Conservation (phyloP, 768 basidiomycete species). For the Exsudoporus frostii region DNA sequence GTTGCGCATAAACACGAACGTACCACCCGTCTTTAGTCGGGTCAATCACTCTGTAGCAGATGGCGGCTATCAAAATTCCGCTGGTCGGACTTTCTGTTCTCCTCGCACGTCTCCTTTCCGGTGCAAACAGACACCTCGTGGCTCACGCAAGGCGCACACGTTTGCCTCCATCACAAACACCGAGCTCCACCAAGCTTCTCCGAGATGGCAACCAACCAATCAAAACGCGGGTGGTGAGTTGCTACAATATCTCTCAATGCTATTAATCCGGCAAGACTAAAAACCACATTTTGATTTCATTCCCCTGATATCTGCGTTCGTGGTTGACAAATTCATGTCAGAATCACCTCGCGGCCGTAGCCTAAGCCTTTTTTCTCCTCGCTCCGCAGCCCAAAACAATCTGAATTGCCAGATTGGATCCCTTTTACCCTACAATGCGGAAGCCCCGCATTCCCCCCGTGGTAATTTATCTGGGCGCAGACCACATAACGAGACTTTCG, state of each 20-base stretch:
- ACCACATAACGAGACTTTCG: conserved; percentile 23
- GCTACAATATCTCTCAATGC: conserved; percentile 14
- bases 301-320: conserved; percentile 16
- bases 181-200: conserved; percentile 29
- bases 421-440: conserved; percentile 32
- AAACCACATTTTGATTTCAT: conserved; percentile 21
- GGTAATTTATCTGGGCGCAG: conserved; percentile 22
- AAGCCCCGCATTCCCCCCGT: conserved; percentile 29
- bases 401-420: conserved; percentile 17
- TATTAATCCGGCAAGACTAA: conserved; percentile 16
- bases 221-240: conserved; percentile 28
- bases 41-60: conserved; percentile 19
- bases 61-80: conserved; percentile 11
- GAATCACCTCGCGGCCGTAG: conserved; percentile 32
- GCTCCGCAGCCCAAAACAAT: conserved; percentile 23
- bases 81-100: conserved; percentile 12
- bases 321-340: conserved; percentile 21
- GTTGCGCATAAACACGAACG: conserved; percentile 29
- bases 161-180: conserved; percentile 32
- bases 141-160: conserved; percentile 32
- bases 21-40: conserved; percentile 21
- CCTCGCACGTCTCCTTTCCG: conserved; percentile 21
- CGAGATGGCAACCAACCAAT: conserved; percentile 25
- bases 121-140: conserved; percentile 27
- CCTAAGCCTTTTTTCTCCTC: conserved; percentile 32